These are phyloP conservation scores for Peronospora destructor DNA, from an alignment of 352 stramenopile genomes.

Conservation along the genomic window DNA sequence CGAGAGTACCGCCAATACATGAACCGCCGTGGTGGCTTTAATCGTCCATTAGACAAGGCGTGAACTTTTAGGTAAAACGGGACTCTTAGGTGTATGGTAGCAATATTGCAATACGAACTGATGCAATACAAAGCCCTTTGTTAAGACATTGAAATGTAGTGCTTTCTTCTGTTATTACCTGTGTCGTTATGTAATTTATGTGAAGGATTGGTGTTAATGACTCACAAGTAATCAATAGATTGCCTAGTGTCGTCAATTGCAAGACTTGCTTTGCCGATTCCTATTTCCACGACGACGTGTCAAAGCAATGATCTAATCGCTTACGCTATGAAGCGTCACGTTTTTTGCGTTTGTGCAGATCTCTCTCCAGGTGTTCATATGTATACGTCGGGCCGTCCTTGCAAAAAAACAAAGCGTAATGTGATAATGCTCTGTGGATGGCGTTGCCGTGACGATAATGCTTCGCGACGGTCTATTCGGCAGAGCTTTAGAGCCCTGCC, in stretches of 20 bases:
- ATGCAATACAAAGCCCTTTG: no score
- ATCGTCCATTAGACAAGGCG: conserved; percentile 88
- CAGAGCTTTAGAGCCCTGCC: conserved; percentile 63
- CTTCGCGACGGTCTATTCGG: conserved; percentile 35
- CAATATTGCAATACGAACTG: no score
- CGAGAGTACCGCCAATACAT: conserved; percentile 96
- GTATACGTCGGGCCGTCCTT: conserved; percentile 17
- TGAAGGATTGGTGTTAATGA: no score
- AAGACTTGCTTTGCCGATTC: no score
- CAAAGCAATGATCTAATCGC: neutral
- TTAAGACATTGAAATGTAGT: no score
- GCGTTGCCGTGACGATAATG: conserved; percentile 10
- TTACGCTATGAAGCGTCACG: neutral
- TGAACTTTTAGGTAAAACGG: conserved; percentile 14
- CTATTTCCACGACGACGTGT: neutral
- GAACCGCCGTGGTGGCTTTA: conserved; percentile 94
- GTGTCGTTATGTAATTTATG: no score
- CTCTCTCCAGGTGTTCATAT: conserved; percentile 11
- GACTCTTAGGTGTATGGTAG: no score
- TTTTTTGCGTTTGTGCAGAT: conserved; percentile 14
- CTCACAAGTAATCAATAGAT: no score
- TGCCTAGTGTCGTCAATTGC: no score
- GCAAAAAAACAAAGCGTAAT: conserved; percentile 16
- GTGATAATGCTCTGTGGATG: conserved; percentile 13
- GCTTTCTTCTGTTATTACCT: no score